These are phyloP conservation scores for Hemisphaericaspora xylanilytica DNA, from an alignment of 1,139 yeast genomes.

Conservation along the genomic window DNA sequence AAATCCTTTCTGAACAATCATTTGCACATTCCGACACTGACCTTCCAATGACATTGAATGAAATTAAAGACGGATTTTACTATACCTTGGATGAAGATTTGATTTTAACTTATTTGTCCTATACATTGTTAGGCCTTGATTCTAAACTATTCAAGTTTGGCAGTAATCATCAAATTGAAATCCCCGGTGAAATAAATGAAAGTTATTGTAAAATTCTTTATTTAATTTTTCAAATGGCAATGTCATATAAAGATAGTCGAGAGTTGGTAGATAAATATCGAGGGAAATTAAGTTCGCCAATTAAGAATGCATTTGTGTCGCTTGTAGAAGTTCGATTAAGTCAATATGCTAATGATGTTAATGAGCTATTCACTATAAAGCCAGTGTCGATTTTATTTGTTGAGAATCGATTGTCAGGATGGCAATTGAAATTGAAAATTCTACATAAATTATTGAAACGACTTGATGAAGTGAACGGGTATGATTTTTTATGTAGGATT, in stretches of 20 bases:
- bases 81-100: constrained; percentile 44
- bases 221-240: constrained; percentile 67
- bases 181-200: constrained; percentile 56
- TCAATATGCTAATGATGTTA: constrained; percentile 54
- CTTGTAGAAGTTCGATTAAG: constrained; percentile 52
- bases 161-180: constrained; percentile 26
- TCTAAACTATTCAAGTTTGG: constrained; percentile 58
- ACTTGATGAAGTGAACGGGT: constrained; percentile 39
- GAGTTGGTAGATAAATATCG: constrained; percentile 28
- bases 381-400: constrained; percentile 35
- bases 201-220: constrained; percentile 59
- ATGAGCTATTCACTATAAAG: constrained; percentile 44
- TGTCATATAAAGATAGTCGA: constrained; percentile 54
- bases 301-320: constrained; percentile 64
- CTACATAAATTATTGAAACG: constrained; percentile 43
- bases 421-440: constrained; percentile 56
- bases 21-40: not conserved
- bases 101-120: constrained; percentile 59
- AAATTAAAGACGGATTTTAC: constrained; percentile 32
- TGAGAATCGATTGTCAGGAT: constrained; percentile 42
- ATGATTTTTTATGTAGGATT: constrained; percentile 54
- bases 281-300: constrained; percentile 43
- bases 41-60: not conserved
- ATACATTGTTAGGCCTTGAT: constrained; percentile 70
- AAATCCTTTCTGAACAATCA: no score